Evolutionary conservation across 108 stramenopile genomes (phyloP).

Genomic region (Conticribra weissflogii): DNA sequence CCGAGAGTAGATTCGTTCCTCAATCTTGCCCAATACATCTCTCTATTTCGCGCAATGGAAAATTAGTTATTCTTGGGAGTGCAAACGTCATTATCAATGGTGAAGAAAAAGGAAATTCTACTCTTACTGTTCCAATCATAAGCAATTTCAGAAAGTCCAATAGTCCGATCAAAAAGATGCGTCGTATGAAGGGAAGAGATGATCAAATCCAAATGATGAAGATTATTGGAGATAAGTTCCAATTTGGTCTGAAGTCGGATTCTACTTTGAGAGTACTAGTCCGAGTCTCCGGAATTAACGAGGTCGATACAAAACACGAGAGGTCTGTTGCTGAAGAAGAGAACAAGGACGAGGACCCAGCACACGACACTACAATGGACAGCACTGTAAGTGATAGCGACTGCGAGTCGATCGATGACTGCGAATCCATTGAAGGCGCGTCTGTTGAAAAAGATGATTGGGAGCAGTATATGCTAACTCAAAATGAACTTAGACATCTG

Average conservation of each 20-base stretch:
- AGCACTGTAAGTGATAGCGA: constrained; percentile 4
- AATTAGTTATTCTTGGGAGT: constrained; percentile 13
- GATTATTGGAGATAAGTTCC: constrained; percentile 31
- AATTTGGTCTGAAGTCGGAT: constrained; percentile 21
- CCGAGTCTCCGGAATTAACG: constrained; percentile 16
- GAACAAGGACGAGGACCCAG: neutral
- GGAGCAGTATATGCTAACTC: constrained; percentile 15
- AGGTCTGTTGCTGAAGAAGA: neutral
- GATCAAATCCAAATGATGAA: constrained; percentile 19
- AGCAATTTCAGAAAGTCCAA: constrained; percentile 2
- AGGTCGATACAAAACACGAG: neutral
- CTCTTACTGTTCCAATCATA: constrained; percentile 5
- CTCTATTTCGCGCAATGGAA: constrained; percentile 28
- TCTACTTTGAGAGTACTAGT: constrained; percentile 30
- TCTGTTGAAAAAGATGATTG: constrained; percentile 15
- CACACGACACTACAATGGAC: neutral
- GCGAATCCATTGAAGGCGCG: neutral
- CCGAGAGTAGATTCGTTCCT: constrained; percentile 13
- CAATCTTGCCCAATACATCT: constrained; percentile 34
- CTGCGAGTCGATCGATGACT: constrained; percentile 1
- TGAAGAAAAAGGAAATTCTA: constrained; percentile 21
- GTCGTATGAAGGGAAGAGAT: constrained; percentile 4
- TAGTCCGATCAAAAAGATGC: neutral
- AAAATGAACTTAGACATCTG: constrained; percentile 9
- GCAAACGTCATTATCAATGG: constrained; percentile 25